Evolutionary conservation across 2,329 filamentous ascomycete species (phyloP).

Genomic region (Cladobotryum mycophilum): DNA sequence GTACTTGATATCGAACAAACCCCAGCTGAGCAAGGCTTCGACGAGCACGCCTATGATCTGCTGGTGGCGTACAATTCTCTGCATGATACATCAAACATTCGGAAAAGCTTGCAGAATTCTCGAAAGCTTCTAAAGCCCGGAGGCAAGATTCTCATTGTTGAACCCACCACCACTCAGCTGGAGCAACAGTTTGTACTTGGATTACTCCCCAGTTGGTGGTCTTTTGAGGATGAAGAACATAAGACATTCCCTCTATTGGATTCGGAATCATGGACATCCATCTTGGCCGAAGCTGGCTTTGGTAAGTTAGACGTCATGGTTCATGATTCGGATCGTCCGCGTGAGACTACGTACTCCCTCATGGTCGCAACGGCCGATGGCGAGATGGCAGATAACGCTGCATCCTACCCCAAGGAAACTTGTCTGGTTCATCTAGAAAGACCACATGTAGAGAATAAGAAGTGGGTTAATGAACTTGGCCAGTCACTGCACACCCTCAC

Average conservation of each 20-base stretch:
- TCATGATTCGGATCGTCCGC: no score
- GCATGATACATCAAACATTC: neutral
- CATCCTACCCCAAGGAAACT: no score
- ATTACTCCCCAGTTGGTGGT: neutral
- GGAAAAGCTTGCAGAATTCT: neutral
- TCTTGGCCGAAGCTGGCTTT: no score
- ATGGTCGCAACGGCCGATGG: no score
- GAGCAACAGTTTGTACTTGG: neutral
- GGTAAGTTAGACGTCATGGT: no score
- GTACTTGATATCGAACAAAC: neutral
- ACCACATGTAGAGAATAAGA: neutral
- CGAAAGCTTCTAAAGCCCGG: neutral
- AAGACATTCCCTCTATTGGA: no score
- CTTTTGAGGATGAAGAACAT: neutral
- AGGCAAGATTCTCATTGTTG: neutral
- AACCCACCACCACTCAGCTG: neutral
- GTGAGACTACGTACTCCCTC: no score
- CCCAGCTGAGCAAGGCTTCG: neutral
- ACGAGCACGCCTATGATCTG: neutral
- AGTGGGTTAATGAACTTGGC: neutral
- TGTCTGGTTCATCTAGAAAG: no score
- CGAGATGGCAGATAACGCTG: no score
- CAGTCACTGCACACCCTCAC: neutral
- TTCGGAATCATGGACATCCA: no score
- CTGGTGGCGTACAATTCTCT: neutral